Percentiles rank a stretch among this genome's conserved stretches.
Conservation (phyloP, 768 basidiomycete species). For the Sistotremastrum suecicum region DNA sequence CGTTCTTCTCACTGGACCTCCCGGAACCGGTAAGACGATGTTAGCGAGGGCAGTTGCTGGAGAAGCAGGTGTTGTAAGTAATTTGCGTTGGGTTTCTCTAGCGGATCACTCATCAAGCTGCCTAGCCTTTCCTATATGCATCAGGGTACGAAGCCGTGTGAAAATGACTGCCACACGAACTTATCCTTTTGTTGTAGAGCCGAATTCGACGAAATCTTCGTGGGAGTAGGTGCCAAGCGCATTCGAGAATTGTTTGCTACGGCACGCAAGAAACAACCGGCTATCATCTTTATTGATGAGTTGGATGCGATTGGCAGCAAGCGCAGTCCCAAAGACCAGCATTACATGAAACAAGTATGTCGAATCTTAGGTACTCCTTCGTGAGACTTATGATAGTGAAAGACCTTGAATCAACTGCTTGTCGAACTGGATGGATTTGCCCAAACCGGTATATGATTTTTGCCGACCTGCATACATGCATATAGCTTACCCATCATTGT, state of each 20-base stretch:
- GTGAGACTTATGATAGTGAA: background rate
- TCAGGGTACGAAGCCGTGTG: slow-evolving; percentile 45
- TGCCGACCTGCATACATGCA: background rate
- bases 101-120: background rate
- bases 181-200: slow-evolving; percentile 29
- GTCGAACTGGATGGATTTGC: slow-evolving; percentile 97
- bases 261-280: slow-evolving; percentile 87
- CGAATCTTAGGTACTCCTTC: background rate
- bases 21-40: slow-evolving; percentile 96
- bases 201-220: slow-evolving; percentile 98
- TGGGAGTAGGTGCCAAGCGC: slow-evolving; percentile 88
- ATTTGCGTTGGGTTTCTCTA: background rate
- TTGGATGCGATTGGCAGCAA: slow-evolving; percentile 89
- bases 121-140: slow-evolving; percentile 80
- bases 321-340: slow-evolving; percentile 69
- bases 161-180: background rate
- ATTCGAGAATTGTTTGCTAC: slow-evolving; percentile 90
- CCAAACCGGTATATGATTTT: slow-evolving; percentile 32
- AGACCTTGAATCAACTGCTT: slow-evolving; percentile 85
- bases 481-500: background rate
- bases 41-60: slow-evolving; percentile 95
- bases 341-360: slow-evolving; percentile 65
- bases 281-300: slow-evolving; percentile 98
- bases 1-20: slow-evolving; percentile 78
- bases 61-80: slow-evolving; percentile 70